phyloP scores from a whole-genome alignment of 2,329 filamentous ascomycete genomes.

The Pseudocercospora cruenta region DNA sequence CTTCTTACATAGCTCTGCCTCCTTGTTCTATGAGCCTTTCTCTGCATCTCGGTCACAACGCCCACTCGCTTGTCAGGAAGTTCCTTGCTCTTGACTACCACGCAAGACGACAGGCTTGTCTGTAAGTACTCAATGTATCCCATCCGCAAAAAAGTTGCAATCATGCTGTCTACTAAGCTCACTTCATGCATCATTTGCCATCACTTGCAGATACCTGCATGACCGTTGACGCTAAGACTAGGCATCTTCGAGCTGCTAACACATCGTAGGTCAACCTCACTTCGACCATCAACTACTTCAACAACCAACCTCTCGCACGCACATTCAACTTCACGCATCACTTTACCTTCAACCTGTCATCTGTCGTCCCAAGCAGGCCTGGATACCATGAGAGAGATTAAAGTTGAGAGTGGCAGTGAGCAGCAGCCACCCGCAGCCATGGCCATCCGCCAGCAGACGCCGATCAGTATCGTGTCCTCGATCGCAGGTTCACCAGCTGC shows the following conservation, averaged over 20 bases:
- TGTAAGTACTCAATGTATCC: constrained; percentile 3
- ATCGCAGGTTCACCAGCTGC: background rate
- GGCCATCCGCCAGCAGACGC: constrained; percentile 4
- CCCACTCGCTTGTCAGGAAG: constrained; percentile 31
- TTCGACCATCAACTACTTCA: background rate
- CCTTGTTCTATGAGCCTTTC: constrained; percentile 29
- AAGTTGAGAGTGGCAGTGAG: background rate
- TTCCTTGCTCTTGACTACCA: constrained; percentile 28
- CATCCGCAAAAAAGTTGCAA: too few species aligned
- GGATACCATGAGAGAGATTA: background rate
- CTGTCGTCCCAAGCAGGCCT: background rate
- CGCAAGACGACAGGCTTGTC: constrained; percentile 14
- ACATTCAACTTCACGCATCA: constrained; percentile 1
- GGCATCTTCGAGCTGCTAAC: background rate
- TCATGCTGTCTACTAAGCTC: constrained; percentile 8
- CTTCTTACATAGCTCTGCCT: background rate
- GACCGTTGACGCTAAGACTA: constrained; percentile 1
- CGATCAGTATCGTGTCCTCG: constrained; percentile 2
- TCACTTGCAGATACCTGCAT: background rate
- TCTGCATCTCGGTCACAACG: constrained; percentile 33
- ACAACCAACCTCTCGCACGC: background rate
- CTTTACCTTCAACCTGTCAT: background rate
- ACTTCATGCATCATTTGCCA: constrained; percentile 6
- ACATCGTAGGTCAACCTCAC: background rate
- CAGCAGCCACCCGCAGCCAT: background rate